Evolutionary conservation across 345 rosid species (phyloP), one percentile per base, ranked within the genome.

Genomic region (Gossypium ekmanianum): DNA sequence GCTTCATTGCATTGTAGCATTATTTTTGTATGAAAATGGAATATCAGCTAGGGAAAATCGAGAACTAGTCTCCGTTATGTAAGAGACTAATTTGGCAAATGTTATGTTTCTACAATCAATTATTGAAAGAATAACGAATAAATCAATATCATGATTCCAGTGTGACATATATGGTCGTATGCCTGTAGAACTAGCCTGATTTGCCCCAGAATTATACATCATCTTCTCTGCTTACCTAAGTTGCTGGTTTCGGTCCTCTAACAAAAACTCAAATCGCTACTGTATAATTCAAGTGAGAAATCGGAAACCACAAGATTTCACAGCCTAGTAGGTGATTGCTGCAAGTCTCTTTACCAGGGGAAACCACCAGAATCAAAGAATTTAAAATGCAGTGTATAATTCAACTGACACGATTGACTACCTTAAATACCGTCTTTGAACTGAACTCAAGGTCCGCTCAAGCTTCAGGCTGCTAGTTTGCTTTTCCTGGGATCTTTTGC

Each of bases 401-500:
- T 68, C 61, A 75, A 79, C 68, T 27, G 27, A 50, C 39, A n/a
- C 3, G 34, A 61, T 48, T 24, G 54, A 7, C 80, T 8, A 29
- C 14, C 4, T 14, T 13, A 61, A 14, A 14, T 24, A 24, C 34
- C 75, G 83, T 77, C 87, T 80, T 58, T 81, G 81, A 43, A 57
- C 75, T 52, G 75, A 80, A 56, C 68, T 75, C 44, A 77, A 3
- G 67, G 50, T 82, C 81, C 73, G 78, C 16, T 85, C 81, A 34
- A 74, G 66, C 1, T 81, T 85, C 65, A 75, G 74, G 29, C 44
- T 71, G 4, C 14, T 71, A 26, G 54, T 48, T 61, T 57, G 77
- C 76, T 81, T 76, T 74, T 75, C 81, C 75, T 61, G 83, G 84
- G 85, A 76, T 75, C 68, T 86, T 79, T 81, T 79, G 73, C 98